Evolutionary conservation across 2,329 filamentous ascomycete genomes (phyloP).

Genomic region (Mollisia scopiformis): DNA sequence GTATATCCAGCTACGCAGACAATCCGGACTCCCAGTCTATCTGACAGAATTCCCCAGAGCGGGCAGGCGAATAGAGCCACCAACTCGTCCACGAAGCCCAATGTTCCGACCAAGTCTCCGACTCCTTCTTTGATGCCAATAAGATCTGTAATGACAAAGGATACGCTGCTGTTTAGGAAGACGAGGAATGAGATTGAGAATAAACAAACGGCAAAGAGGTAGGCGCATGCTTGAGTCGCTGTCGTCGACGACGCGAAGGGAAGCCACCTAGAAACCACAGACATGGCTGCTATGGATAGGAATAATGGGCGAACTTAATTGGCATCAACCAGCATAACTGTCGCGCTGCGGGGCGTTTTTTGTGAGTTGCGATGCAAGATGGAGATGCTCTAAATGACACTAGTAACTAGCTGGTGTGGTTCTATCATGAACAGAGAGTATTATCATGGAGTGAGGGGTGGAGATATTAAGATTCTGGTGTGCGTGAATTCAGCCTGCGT

Average conservation of each 20-base stretch:
- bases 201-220: constrained; percentile 80
- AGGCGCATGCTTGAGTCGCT: constrained; percentile 66
- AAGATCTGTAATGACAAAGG: constrained; percentile 83
- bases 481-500: no score
- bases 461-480: no score
- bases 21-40: constrained; percentile 74
- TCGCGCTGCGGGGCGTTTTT: background rate
- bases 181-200: constrained; percentile 90
- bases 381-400: no score
- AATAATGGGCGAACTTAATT: background rate
- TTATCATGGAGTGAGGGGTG: no score
- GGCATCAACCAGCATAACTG: background rate
- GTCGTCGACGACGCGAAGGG: constrained; percentile 66
- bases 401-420: no score
- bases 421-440: no score
- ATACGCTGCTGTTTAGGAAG: constrained; percentile 83
- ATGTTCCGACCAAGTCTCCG: constrained; percentile 80
- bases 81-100: constrained; percentile 84
- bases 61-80: constrained; percentile 82
- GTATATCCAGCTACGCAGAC: constrained; percentile 78
- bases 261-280: constrained; percentile 32
- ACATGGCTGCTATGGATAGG: constrained; percentile 2
- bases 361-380: no score
- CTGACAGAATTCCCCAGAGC: constrained; percentile 76
- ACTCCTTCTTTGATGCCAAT: constrained; percentile 74